Evolutionary conservation across 2,329 filamentous ascomycete genomes (phyloP).

Genomic region (Fusarium algeriense): DNA sequence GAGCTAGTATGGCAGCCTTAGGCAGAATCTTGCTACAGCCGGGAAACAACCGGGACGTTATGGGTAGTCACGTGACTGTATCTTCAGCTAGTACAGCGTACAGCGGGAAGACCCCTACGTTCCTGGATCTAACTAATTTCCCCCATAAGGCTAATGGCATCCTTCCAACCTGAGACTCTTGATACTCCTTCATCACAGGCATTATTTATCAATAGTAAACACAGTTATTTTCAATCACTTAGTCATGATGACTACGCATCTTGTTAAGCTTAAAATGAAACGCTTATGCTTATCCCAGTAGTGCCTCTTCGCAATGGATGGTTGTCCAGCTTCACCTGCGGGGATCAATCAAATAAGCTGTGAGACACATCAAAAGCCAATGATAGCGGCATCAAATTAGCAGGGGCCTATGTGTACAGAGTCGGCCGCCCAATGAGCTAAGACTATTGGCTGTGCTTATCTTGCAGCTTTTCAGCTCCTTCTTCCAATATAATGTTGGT

Average conservation of each 20-base stretch:
- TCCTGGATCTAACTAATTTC: slow-evolving; percentile 11
- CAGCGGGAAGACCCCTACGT: neutral
- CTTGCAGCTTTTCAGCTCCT: slow-evolving; percentile 28
- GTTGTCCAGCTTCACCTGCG: slow-evolving; percentile 18
- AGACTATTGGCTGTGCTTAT: slow-evolving; percentile 28
- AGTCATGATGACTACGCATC: slow-evolving; percentile 13
- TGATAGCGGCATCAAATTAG: slow-evolving; percentile 33
- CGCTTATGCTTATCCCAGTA: slow-evolving; percentile 11
- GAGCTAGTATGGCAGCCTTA: slow-evolving; percentile 48
- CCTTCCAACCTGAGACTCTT: neutral
- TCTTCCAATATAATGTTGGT: slow-evolving; percentile 8
- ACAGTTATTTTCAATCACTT: neutral
- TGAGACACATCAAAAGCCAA: slow-evolving; percentile 45
- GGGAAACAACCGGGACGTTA: slow-evolving; percentile 29
- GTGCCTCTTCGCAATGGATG: neutral
- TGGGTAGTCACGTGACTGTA: slow-evolving; percentile 15
- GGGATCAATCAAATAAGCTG: slow-evolving; percentile 25
- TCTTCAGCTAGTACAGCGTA: neutral
- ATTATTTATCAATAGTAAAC: neutral
- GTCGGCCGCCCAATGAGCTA: slow-evolving; percentile 35
- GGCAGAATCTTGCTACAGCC: slow-evolving; percentile 40
- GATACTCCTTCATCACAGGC: neutral
- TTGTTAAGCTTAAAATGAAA: slow-evolving; percentile 15
- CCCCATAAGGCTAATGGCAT: neutral
- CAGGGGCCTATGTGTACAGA: slow-evolving; percentile 33